A percentile compares a stretch with the other conserved stretches of the same genome.
Evolutionary conservation across 345 rosid genomes (phyloP).

Genomic region (Ricinus communis): DNA sequence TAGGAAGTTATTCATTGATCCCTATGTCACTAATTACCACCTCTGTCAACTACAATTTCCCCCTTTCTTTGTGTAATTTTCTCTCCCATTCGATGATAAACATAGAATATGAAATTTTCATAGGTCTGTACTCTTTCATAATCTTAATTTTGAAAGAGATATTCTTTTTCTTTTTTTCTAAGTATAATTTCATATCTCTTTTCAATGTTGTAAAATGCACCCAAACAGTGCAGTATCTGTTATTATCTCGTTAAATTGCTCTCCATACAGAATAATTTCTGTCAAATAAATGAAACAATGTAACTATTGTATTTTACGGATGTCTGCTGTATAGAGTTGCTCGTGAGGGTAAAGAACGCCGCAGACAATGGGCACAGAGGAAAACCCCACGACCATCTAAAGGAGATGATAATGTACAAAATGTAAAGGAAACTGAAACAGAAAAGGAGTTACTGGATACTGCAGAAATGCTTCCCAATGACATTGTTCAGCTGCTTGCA

Average conservation of each 20-base stretch:
- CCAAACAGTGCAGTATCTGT: neutral
- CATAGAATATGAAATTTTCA: too few species aligned
- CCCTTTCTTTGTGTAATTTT: too few species aligned
- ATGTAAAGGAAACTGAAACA: constrained; percentile 40
- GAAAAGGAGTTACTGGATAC: constrained; percentile 35
- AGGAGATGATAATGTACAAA: constrained; percentile 29
- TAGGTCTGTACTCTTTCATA: too few species aligned
- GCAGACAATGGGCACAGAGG: constrained; percentile 62
- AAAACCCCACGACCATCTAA: constrained; percentile 46
- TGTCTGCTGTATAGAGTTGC: constrained; percentile 36
- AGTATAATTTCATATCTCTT: too few species aligned
- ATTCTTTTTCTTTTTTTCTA: too few species aligned
- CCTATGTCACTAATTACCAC: too few species aligned
- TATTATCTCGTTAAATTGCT: neutral
- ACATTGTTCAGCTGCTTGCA: constrained; percentile 74
- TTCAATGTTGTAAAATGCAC: neutral
- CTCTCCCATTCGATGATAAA: too few species aligned
- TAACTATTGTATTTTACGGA: neutral
- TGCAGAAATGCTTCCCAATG: constrained; percentile 73
- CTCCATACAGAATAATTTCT: neutral
- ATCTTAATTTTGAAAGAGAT: too few species aligned
- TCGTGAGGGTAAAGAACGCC: constrained; percentile 75
- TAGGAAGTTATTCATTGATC: too few species aligned
- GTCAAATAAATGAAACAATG: neutral
- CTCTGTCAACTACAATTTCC: too few species aligned